phyloP scores from a whole-genome alignment of 208 protist species.

The Leishmania lainsoni region DNA sequence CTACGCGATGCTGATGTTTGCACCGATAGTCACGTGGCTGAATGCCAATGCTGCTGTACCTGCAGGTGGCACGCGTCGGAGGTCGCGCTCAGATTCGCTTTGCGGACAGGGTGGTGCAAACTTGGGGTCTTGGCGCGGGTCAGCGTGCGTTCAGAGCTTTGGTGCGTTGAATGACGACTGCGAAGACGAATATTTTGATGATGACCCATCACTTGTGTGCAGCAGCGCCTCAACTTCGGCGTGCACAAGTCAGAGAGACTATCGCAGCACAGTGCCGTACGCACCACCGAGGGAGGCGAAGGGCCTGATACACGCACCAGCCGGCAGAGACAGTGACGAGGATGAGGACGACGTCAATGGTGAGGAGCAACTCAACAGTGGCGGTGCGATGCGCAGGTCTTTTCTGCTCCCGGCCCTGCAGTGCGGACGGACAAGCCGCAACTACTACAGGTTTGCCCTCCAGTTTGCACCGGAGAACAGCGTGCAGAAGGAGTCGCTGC shows the following conservation, averaged over 20 bases:
- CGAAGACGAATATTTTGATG: neutral
- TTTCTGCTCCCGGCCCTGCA: slow-evolving; percentile 55
- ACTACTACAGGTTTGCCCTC: slow-evolving; percentile 61
- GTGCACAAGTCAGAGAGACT: neutral
- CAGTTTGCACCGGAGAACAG: slow-evolving; percentile 67
- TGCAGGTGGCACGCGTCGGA: too few species aligned
- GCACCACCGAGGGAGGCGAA: neutral
- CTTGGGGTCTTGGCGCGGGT: neutral
- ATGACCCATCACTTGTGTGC: neutral
- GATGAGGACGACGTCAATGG: slow-evolving; percentile 12
- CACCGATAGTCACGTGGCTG: slow-evolving; percentile 35
- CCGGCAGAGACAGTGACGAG: slow-evolving; percentile 12
- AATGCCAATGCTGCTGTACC: slow-evolving; percentile 13
- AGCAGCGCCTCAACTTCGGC: neutral
- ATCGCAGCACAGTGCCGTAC: neutral
- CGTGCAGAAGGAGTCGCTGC: slow-evolving; percentile 45
- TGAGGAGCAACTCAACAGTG: neutral
- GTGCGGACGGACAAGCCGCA: slow-evolving; percentile 25
- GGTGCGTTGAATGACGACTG: neutral
- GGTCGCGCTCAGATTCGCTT: neutral
- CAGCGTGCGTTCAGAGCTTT: neutral
- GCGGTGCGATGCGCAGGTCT: neutral
- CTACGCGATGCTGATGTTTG: slow-evolving; percentile 83
- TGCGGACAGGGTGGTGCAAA: neutral
- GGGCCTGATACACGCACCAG: neutral